A percentile compares a stretch with the other conserved stretches of the same genome.
These are phyloP conservation scores for Sphaerulina populicola DNA, from an alignment of 2,329 filamentous ascomycete species.

Conservation along the genomic window DNA sequence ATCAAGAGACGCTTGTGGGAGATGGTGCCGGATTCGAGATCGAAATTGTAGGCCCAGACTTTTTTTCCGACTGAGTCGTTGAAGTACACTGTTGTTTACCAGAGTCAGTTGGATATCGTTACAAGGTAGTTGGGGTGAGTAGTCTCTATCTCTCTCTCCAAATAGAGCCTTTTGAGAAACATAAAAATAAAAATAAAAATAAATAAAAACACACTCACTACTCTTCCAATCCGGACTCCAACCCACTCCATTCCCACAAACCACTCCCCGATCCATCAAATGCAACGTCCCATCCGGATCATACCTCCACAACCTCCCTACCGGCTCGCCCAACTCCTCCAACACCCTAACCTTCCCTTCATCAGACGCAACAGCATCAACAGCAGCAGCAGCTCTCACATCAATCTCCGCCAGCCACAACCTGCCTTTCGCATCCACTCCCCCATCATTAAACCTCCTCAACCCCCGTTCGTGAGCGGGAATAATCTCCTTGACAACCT, in stretches of 20 bases:
- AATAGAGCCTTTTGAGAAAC: too few species aligned
- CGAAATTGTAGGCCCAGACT: constrained; percentile 6
- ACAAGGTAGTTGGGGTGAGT: too few species aligned
- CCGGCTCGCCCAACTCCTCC: constrained; percentile 4
- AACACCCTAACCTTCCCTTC: neutral
- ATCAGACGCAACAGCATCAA: neutral
- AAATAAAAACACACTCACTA: neutral
- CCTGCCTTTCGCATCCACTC: constrained; percentile 4
- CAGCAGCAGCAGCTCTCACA: neutral
- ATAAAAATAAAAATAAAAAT: too few species aligned
- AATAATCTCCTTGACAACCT: constrained; percentile 5
- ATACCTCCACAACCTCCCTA: constrained; percentile 7
- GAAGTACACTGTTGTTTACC: constrained; percentile 2
- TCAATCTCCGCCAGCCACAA: constrained; percentile 7
- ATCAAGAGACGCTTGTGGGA: constrained; percentile 4
- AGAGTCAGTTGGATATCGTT: too few species aligned
- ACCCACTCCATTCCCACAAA: constrained; percentile 5
- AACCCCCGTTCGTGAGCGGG: neutral
- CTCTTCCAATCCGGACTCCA: constrained; percentile 7
- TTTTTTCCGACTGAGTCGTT: constrained; percentile 5
- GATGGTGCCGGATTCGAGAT: constrained; percentile 5
- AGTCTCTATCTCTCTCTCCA: too few species aligned
- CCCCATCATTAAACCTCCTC: constrained; percentile 7
- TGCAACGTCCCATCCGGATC: constrained; percentile 7
- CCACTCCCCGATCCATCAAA: constrained; percentile 2